Base-by-base conservation (phyloP, 176 grass and related monocot genomes). In the Carex myosuroides region DNA sequence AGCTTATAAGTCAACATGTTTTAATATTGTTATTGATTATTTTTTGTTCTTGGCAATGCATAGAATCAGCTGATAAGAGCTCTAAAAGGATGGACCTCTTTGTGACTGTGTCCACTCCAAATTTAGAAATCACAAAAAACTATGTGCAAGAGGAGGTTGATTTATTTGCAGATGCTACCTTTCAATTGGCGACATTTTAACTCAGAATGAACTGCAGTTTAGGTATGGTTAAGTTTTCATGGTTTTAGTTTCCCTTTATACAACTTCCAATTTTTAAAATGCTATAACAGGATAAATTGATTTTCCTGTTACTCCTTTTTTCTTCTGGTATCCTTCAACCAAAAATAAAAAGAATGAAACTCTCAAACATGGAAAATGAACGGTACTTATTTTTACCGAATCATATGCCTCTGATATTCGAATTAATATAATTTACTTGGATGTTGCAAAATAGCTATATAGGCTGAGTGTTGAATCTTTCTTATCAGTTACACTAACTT, bases 81-180 rank as follows among this genome's bases (percentile, higher is more conserved):
- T 89, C 67, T 77, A 72, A 82, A 85, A 74, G 87, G 13, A 13
- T 89, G 32, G 90, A 91, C 87, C 65, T 86, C 52, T 90, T 87
- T 81, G 90, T 57, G 57, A 61, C 84, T 37, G 35, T 5, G 4
- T 85, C 90, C 32, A 83, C 73, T 86, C 78, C 92, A 76, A 71
- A 56, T 59, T 62, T 14, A 65, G 62, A 71, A 50, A 14, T 26
- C 79, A 84, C 48, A 16, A 60, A 30, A 71, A 59, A 56, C 83
- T 26, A 84, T 86, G 84, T 70, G 12, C 56, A 81, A 67, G 71
- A 54, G 44, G 73, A 86, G 79, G 62, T 86, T 85, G 88, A 92
- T 85, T 88, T 95, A 90, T 92, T 95, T 91, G 88, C 90, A 4
- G 64, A 72, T 88, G 35, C 85, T 41, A 55, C 63, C 59, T 92